phyloP scores from a whole-genome alignment of 1,139 yeast species.

The Yamadazyma mexicana region DNA sequence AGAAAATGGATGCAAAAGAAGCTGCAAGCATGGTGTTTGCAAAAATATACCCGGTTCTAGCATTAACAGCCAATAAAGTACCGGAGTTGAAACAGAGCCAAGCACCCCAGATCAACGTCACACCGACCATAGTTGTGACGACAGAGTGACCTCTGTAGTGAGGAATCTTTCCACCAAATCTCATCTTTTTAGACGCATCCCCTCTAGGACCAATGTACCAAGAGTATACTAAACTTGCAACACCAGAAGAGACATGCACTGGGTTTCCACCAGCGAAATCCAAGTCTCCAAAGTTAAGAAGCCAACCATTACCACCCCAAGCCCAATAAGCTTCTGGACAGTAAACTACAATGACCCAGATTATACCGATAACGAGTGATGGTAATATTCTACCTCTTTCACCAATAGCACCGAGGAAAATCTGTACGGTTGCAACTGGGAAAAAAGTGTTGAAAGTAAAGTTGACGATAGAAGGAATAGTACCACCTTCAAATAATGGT shows the following conservation, averaged over 20 bases:
- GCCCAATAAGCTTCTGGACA: conserved; percentile 96
- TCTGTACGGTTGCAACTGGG: conserved; percentile 80
- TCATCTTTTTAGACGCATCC: conserved; percentile 59
- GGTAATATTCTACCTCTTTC: conserved; percentile 95
- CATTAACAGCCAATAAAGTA: conserved; percentile 85
- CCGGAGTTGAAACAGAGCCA: conserved; percentile 99
- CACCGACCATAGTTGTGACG: conserved; percentile 83
- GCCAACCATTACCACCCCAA: conserved; percentile 94
- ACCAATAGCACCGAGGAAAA: conserved; percentile 93
- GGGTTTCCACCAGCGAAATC: conserved; percentile 99
- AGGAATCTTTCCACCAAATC: conserved; percentile 55
- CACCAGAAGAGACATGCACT: conserved; percentile 92
- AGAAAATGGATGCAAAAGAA: conserved; percentile 88
- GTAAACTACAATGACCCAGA: conserved; percentile 92
- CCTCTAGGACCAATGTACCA: conserved; percentile 87
- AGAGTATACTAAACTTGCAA: conserved; percentile 91
- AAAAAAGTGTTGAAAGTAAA: conserved; percentile 89
- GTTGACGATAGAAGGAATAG: conserved; percentile 59
- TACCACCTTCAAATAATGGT: conserved; percentile 54
- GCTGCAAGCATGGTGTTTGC: conserved; percentile 93
- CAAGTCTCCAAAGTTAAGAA: conserved; percentile 72
- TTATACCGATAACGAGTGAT: conserved; percentile 84
- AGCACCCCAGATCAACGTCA: conserved; percentile 92
- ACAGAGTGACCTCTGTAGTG: conserved; percentile 89
- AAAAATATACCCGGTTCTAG: conserved; percentile 91